Conservation (phyloP, 345 rosid genomes). For the Syzygium grande region DNA sequence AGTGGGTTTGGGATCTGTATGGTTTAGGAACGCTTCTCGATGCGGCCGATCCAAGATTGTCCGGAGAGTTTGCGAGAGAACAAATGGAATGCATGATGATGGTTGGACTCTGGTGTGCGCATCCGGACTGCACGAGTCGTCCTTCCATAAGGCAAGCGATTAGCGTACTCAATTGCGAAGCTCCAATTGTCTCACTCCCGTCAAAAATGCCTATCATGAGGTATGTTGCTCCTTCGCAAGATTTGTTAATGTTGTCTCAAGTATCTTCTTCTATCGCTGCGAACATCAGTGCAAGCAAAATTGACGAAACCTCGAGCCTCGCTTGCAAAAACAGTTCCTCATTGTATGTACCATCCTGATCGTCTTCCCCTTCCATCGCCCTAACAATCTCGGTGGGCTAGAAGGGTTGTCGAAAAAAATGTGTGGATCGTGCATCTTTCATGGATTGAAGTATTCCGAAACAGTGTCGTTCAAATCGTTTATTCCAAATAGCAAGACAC, state of each 20-base stretch:
- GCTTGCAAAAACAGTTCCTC: not conserved
- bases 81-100: slow-evolving; percentile 13
- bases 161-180: slow-evolving; percentile 3
- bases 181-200: slow-evolving; percentile 5
- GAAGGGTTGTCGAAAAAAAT: not conserved
- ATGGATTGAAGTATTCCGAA: not conserved
- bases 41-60: not conserved
- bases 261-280: not conserved
- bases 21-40: not conserved
- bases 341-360: not conserved
- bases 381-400: not conserved
- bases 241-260: not conserved
- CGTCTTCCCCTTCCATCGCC: not conserved
- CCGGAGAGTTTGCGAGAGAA: not conserved
- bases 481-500: not conserved
- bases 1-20: slow-evolving; percentile 14
- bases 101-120: slow-evolving; percentile 14
- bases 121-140: not conserved
- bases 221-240: not conserved
- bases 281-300: not conserved
- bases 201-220: slow-evolving; percentile 2
- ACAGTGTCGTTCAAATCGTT: not conserved
- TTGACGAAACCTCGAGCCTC: not conserved
- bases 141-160: slow-evolving; percentile 12
- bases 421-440: not conserved